Conservation (phyloP, 2,329 filamentous ascomycete species). For the Colletotrichum sp. region DNA sequence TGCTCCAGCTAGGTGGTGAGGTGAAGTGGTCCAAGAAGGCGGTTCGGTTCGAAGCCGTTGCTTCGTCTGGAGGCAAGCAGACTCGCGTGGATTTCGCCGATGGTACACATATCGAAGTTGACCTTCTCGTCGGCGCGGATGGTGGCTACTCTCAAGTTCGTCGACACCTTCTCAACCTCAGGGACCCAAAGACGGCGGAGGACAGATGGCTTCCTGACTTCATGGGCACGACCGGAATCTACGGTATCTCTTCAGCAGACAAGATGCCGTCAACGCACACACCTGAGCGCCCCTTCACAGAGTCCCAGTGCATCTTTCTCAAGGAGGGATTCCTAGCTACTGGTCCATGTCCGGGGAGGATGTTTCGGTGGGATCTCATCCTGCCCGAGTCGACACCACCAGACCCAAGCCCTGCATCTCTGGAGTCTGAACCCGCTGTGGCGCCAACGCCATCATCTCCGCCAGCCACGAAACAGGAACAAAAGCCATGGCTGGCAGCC, state of each 20-base stretch:
- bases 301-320: conserved; percentile 23
- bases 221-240: conserved; percentile 27
- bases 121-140: conserved; percentile 27
- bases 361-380: conserved; percentile 29
- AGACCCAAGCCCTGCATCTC: neutral
- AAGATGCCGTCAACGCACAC: neutral
- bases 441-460: neutral
- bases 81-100: neutral
- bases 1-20: conserved; percentile 22
- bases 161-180: conserved; percentile 22
- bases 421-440: neutral
- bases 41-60: neutral
- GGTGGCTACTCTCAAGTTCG: conserved; percentile 27
- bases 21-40: conserved; percentile 25
- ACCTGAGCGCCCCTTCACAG: conserved; percentile 11
- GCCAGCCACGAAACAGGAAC: too few relatives aligned
- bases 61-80: neutral
- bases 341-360: conserved; percentile 20
- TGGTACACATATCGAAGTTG: conserved; percentile 10
- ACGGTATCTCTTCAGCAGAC: conserved; percentile 23
- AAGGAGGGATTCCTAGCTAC: conserved; percentile 24
- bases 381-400: conserved; percentile 23
- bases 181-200: conserved; percentile 14
- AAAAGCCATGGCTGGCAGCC: conserved; percentile 1
- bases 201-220: conserved; percentile 26